Conservation (phyloP, 441 rosid genomes). For the Croton setiger region DNA sequence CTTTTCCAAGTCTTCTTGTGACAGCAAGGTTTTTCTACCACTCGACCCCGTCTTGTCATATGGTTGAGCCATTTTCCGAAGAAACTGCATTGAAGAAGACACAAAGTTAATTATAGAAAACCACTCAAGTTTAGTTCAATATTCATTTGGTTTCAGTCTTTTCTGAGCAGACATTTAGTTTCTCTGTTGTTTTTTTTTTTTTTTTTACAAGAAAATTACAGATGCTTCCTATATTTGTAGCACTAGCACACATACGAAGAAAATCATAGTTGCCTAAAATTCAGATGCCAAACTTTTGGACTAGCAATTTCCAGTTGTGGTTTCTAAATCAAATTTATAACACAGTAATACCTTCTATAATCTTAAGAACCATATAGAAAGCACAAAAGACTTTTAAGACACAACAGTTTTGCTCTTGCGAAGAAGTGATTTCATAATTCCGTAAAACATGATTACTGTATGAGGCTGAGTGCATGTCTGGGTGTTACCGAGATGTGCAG, state of each 20-base stretch:
- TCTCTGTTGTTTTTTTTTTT: no score
- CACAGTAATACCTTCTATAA: neutral
- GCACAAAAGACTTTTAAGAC: neutral
- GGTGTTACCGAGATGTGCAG: neutral
- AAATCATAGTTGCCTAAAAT: no score
- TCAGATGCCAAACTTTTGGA: no score
- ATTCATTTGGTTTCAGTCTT: neutral
- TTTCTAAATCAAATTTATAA: no score
- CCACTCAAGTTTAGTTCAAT: neutral
- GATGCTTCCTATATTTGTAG: neutral
- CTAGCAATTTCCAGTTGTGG: no score
- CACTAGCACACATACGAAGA: neutral
- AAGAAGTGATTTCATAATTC: neutral
- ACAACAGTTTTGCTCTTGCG: neutral
- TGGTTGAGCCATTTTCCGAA: constrained; percentile 96
- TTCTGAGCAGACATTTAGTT: neutral
- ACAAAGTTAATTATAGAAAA: no score
- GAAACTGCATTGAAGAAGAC: constrained; percentile 47
- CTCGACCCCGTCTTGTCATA: constrained; percentile 63
- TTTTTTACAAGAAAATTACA: no score
- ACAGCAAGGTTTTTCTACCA: constrained; percentile 68
- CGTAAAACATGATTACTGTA: neutral
- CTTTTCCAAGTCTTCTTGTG: constrained; percentile 86
- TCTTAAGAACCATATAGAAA: no score
- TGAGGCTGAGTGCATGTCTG: neutral